These are phyloP conservation scores for Pseudomonodictys pantanalensis DNA, from an alignment of 495 filamentous ascomycete genomes.

Conservation along the genomic window DNA sequence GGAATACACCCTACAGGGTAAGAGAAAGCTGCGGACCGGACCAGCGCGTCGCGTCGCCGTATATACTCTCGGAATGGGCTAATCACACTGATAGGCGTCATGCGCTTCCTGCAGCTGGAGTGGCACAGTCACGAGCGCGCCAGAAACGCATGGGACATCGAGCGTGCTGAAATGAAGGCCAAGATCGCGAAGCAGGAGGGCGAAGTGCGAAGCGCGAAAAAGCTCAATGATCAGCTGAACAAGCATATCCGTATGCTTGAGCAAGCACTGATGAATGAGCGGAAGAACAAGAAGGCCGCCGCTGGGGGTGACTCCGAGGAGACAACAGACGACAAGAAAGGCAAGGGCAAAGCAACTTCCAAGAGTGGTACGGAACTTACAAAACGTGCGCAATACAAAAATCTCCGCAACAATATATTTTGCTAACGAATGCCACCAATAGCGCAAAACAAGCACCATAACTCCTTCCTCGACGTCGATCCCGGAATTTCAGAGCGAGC, in stretches of 20 bases:
- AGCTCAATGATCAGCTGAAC: slow-evolving; percentile 78
- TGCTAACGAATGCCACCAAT: slow-evolving; percentile 20
- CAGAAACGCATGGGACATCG: slow-evolving; percentile 98
- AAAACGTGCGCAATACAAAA: slow-evolving; percentile 31
- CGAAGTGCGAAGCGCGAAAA: slow-evolving; percentile 77
- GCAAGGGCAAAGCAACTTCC: slow-evolving; percentile 27
- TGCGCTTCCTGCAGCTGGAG: slow-evolving; percentile 98
- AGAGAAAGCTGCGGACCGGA: slow-evolving; percentile 19
- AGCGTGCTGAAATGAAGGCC: slow-evolving; percentile 98
- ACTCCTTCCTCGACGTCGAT: slow-evolving; percentile 45
- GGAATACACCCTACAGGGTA: slow-evolving; percentile 98
- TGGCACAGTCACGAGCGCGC: slow-evolving; percentile 99
- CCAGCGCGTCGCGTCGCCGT: background rate
- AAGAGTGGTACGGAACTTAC: slow-evolving; percentile 25
- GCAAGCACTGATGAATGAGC: slow-evolving; percentile 77
- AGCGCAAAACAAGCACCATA: slow-evolving; percentile 38
- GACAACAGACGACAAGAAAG: slow-evolving; percentile 29
- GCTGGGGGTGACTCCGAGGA: slow-evolving; percentile 38
- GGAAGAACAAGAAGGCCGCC: slow-evolving; percentile 44
- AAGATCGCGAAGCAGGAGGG: slow-evolving; percentile 95
- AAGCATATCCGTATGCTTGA: slow-evolving; percentile 91
- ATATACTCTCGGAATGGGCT: background rate
- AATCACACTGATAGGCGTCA: slow-evolving; percentile 66
- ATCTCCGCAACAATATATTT: background rate
- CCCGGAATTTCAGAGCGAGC: slow-evolving; percentile 19